Conservation (phyloP, 768 basidiomycete species). For the Boletus pseudopeckii region DNA sequence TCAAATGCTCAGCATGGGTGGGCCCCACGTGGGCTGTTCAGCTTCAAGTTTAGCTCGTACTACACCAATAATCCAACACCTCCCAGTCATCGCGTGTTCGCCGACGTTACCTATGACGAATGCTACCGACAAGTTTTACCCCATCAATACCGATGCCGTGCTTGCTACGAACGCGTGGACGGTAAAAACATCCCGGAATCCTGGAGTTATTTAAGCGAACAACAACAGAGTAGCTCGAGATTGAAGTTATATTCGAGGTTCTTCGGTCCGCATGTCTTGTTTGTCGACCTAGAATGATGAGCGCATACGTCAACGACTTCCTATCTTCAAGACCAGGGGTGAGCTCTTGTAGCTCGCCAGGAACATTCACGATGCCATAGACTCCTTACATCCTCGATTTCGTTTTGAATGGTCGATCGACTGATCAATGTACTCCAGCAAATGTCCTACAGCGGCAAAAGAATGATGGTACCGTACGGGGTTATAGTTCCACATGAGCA, state of each 20-base stretch:
- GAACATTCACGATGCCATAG: not conserved
- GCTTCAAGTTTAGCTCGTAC: not conserved
- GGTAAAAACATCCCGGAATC: not conserved
- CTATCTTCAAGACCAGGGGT: not conserved
- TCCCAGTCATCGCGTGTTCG: not conserved
- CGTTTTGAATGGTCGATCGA: not conserved
- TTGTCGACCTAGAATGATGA: not conserved
- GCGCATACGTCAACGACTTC: not conserved
- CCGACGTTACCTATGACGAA: not conserved
- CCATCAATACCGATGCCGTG: no score
- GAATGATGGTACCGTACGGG: not conserved
- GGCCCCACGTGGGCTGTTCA: not conserved
- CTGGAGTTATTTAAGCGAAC: not conserved
- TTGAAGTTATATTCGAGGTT: not conserved
- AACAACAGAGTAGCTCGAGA: not conserved
- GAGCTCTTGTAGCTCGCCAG: not conserved
- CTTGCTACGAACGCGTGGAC: no score
- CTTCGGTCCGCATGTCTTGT: not conserved
- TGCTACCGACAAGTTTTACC: not conserved
- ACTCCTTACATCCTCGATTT: not conserved
- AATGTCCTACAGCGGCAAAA: not conserved
- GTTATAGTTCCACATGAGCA: constrained; percentile 19
- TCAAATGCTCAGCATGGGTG: not conserved
- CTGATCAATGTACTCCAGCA: not conserved
- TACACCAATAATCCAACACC: not conserved